Conservation (phyloP, 148 eudicot genomes). For the Vaccinium myrtillus region DNA sequence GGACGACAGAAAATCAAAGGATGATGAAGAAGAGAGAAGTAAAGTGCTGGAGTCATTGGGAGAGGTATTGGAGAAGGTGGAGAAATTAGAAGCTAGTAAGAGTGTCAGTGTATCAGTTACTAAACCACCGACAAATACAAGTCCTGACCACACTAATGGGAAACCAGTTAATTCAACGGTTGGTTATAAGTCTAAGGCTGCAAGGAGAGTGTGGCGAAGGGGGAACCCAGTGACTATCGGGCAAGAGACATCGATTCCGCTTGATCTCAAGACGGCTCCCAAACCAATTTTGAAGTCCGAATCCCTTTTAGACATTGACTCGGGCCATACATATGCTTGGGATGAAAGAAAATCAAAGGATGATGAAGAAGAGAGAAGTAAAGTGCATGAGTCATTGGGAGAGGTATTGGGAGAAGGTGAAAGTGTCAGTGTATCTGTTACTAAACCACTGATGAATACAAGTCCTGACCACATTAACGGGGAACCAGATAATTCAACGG, state of each 20-base stretch:
- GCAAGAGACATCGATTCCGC: slow-evolving; percentile 63
- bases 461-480: slow-evolving; percentile 45
- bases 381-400: slow-evolving; percentile 78
- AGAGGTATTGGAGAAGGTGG: slow-evolving; percentile 84
- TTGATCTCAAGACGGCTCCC: slow-evolving; percentile 69
- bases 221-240: slow-evolving; percentile 46
- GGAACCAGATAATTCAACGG: slow-evolving; percentile 33
- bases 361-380: slow-evolving; percentile 54
- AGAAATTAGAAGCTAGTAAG: slow-evolving; percentile 63
- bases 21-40: slow-evolving; percentile 51
- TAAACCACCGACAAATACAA: slow-evolving; percentile 40
- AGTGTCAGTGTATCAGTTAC: slow-evolving; percentile 37
- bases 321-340: slow-evolving; percentile 30
- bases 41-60: slow-evolving; percentile 82
- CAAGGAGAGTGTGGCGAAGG: slow-evolving; percentile 87
- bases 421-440: slow-evolving; percentile 36
- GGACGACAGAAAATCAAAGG: slow-evolving; percentile 35
- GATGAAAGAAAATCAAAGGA: slow-evolving; percentile 31
- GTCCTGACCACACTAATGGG: slow-evolving; percentile 43
- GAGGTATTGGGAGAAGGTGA: slow-evolving; percentile 80
- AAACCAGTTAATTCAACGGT: slow-evolving; percentile 34
- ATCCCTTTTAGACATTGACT: slow-evolving; percentile 20
- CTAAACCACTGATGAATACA: slow-evolving; percentile 40
- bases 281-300: slow-evolving; percentile 60
- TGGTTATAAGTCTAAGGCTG: slow-evolving; percentile 43